These are phyloP conservation scores for Botrytis cinerea DNA, from an alignment of 2,329 filamentous ascomycete species.

Conservation along the genomic window DNA sequence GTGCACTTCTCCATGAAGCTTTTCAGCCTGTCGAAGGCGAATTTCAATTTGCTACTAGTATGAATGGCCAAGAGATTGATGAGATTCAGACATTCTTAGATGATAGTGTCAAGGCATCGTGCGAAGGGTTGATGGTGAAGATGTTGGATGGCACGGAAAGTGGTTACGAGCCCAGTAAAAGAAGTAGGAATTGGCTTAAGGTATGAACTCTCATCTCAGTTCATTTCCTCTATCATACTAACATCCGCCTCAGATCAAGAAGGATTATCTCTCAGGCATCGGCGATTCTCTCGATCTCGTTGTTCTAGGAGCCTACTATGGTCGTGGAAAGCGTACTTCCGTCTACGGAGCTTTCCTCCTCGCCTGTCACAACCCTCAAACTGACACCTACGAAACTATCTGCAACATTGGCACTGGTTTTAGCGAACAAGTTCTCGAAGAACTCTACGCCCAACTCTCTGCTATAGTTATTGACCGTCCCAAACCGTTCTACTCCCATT, in stretches of 20 bases:
- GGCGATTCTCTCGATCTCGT: conserved; percentile 97
- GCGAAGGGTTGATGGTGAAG: conserved; percentile 98
- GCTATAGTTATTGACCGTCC: conserved; percentile 81
- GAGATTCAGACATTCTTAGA: conserved; percentile 92
- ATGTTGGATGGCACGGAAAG: conserved; percentile 95
- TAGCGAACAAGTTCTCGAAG: conserved; percentile 89
- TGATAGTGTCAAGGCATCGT: conserved; percentile 92
- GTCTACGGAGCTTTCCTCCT: conserved; percentile 96
- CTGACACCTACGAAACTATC: conserved; percentile 87
- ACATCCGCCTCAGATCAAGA: conserved; percentile 73
- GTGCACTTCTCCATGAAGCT: conserved; percentile 70
- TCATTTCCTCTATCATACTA: conserved; percentile 11
- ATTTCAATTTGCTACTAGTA: conserved; percentile 84
- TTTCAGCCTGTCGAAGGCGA: conserved; percentile 84
- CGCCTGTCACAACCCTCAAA: conserved; percentile 82
- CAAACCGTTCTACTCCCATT: conserved; percentile 94
- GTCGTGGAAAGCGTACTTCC: conserved; percentile 91
- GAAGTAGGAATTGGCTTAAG: conserved; percentile 98
- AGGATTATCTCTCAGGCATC: conserved; percentile 91
- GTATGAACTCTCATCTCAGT: conserved; percentile 47
- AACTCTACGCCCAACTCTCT: conserved; percentile 74
- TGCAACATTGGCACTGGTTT: conserved; percentile 99
- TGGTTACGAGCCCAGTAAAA: conserved; percentile 93
- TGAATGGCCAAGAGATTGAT: conserved; percentile 85
- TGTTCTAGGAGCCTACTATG: conserved; percentile 90